phyloP scores from a whole-genome alignment of 768 basidiomycete genomes.

The Leccinum variicolor region DNA sequence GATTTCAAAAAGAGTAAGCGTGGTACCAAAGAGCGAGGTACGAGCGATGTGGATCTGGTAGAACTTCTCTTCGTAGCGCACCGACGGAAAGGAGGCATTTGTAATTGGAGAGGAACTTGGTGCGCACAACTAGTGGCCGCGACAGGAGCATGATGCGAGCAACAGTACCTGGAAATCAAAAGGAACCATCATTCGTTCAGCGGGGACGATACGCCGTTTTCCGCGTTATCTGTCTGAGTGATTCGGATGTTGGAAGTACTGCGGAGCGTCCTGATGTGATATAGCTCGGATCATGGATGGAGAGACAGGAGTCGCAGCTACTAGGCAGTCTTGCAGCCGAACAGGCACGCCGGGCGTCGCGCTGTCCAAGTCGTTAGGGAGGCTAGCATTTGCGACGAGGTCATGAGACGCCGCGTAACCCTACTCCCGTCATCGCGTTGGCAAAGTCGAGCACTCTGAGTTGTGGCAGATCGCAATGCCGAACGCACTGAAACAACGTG shows the following conservation, averaged over 20 bases:
- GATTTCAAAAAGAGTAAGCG: neutral
- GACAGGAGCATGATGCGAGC: too few species aligned
- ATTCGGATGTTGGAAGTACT: too few species aligned
- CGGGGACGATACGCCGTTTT: too few species aligned
- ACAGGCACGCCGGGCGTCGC: neutral
- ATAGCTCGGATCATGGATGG: too few species aligned
- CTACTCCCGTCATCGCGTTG: neutral
- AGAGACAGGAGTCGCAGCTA: too few species aligned
- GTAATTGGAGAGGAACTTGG: neutral
- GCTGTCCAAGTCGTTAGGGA: neutral
- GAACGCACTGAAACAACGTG: too few species aligned
- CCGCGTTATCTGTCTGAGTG: too few species aligned
- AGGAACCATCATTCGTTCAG: neutral
- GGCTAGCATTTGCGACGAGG: too few species aligned
- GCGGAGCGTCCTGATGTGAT: too few species aligned
- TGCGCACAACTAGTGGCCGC: neutral
- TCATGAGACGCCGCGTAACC: too few species aligned
- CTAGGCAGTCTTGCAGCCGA: too few species aligned
- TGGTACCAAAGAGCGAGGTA: neutral
- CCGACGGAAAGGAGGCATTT: neutral
- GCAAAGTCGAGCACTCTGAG: neutral
- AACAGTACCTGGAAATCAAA: neutral
- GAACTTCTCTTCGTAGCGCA: neutral
- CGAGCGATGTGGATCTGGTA: neutral
- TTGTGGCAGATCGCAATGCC: neutral